Conservation (phyloP, 2,329 filamentous ascomycete species). For the Penicillium sclerotiorum region DNA sequence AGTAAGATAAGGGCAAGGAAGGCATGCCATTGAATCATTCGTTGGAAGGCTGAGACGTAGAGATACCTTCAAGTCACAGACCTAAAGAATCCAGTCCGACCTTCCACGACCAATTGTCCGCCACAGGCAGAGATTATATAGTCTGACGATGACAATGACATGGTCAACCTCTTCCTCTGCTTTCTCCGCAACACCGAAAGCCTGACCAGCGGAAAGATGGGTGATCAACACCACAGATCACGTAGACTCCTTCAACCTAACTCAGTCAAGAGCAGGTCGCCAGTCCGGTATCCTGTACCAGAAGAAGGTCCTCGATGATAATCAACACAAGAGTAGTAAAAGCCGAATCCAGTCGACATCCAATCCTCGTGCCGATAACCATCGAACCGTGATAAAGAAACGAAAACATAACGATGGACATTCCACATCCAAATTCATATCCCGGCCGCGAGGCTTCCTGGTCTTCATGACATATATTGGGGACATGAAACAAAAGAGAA, state of each 20-base stretch:
- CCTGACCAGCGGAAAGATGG: conserved; percentile 19
- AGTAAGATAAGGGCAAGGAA: neutral
- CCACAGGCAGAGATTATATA: conserved; percentile 30
- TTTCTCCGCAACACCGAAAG: conserved; percentile 7
- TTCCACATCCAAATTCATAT: conserved; percentile 47
- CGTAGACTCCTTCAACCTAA: conserved; percentile 22
- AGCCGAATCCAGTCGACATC: conserved; percentile 24
- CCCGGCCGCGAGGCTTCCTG: conserved; percentile 53
- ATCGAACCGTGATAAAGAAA: conserved; percentile 32
- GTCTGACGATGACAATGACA: conserved; percentile 10
- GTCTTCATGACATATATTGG: conserved; percentile 52
- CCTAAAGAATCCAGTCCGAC: conserved; percentile 31
- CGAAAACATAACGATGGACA: conserved; percentile 35
- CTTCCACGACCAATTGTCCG: conserved; percentile 23
- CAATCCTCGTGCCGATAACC: conserved; percentile 2
- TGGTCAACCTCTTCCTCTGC: conserved; percentile 1
- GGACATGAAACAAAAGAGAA: conserved; percentile 40
- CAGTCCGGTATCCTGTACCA: conserved; percentile 46
- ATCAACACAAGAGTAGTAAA: conserved; percentile 12
- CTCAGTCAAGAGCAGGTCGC: conserved; percentile 20
- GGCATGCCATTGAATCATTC: conserved; percentile 2
- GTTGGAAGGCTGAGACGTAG: conserved; percentile 7
- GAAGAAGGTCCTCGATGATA: conserved; percentile 38
- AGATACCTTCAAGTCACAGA: conserved; percentile 37
- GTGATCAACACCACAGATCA: conserved; percentile 25